Evolutionary conservation across 352 stramenopile genomes (phyloP).

Genomic region (Thalassiosira livingstoniorum): DNA sequence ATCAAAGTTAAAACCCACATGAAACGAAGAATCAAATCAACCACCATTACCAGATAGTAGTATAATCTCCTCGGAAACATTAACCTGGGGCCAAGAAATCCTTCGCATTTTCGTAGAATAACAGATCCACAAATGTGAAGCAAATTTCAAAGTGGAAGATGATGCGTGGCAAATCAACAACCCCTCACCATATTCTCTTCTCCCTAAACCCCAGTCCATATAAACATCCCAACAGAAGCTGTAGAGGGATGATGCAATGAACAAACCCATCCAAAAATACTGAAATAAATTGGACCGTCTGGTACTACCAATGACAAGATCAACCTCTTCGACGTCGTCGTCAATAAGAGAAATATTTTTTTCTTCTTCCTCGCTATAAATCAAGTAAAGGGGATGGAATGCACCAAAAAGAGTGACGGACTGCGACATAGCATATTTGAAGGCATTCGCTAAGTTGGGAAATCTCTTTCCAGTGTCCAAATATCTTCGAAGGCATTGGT

Average conservation of each 20-base stretch:
- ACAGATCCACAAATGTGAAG: constrained; percentile 87
- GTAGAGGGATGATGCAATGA: constrained; percentile 93
- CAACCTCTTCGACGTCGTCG: constrained; percentile 23
- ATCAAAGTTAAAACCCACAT: constrained; percentile 92
- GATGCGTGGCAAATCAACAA: neutral
- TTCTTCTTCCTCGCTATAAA: constrained; percentile 46
- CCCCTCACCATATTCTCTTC: constrained; percentile 74
- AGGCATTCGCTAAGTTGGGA: constrained; percentile 93
- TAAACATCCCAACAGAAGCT: constrained; percentile 97
- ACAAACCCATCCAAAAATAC: constrained; percentile 86
- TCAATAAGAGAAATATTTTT: constrained; percentile 33
- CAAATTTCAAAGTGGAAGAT: neutral
- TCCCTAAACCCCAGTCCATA: constrained; percentile 93
- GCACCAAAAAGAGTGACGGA: constrained; percentile 88
- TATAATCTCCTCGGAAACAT: constrained; percentile 81
- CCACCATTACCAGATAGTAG: constrained; percentile 92
- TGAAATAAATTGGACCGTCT: constrained; percentile 55
- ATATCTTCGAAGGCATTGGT: constrained; percentile 95
- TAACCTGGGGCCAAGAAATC: constrained; percentile 79
- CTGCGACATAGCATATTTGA: constrained; percentile 92
- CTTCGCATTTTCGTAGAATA: constrained; percentile 29
- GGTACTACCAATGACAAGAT: constrained; percentile 28
- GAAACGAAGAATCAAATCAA: constrained; percentile 94
- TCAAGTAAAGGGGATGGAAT: constrained; percentile 87
- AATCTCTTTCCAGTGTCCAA: constrained; percentile 94